A percentile compares a stretch with the other conserved stretches of the same genome.
Evolutionary conservation across 345 rosid genomes (phyloP).

Genomic region (Hibiscus trionum): DNA sequence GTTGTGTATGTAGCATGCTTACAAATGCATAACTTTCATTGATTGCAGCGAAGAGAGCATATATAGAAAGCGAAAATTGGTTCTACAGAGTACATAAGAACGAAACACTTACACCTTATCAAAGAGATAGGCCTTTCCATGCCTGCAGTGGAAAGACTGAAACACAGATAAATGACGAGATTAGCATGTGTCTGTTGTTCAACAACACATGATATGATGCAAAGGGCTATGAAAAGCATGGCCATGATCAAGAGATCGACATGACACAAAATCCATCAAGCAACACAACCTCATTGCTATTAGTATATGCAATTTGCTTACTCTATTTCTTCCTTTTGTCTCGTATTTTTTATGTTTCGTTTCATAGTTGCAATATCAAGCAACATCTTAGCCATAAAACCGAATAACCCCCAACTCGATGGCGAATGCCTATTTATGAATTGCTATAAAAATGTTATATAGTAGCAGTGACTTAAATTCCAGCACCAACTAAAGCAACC

Average conservation of each 20-base stretch:
- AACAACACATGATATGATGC: slow-evolving; percentile 5
- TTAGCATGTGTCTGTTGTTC: slow-evolving; percentile 6
- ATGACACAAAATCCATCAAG: not conserved
- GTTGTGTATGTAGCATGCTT: not conserved
- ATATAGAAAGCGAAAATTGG: not conserved
- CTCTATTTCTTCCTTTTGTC: not conserved
- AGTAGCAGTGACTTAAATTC: no score
- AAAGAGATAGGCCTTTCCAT: slow-evolving; percentile 79
- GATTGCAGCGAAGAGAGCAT: not conserved
- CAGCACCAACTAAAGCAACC: no score
- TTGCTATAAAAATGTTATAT: not conserved
- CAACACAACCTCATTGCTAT: no score
- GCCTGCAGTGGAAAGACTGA: slow-evolving; percentile 65
- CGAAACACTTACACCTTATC: slow-evolving; percentile 51
- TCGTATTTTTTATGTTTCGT: no score
- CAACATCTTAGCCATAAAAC: not conserved
- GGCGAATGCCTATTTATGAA: not conserved
- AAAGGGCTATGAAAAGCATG: not conserved
- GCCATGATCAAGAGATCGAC: not conserved
- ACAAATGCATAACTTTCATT: not conserved
- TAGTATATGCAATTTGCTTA: not conserved
- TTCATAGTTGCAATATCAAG: not conserved
- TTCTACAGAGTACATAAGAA: not conserved
- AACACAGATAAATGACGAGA: slow-evolving; percentile 20
- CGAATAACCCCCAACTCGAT: not conserved